phyloP scores from a whole-genome alignment of 305 asterid genomes.

The Fraxinus velutina region DNA sequence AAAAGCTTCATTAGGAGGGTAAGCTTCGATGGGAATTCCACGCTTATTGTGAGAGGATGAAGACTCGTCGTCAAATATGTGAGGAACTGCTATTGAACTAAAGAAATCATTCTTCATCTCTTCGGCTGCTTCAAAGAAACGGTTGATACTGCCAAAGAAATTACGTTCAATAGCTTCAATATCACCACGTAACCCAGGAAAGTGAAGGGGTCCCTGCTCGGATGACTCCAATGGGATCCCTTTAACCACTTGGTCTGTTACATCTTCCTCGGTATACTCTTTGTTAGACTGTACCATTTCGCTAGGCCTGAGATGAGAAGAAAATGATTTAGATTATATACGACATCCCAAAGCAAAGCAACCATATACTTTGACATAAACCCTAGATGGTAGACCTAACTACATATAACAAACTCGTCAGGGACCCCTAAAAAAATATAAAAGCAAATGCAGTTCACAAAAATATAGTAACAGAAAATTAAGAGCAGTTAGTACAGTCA shows the following conservation, averaged over 20 bases:
- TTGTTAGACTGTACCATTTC: slow-evolving; percentile 69
- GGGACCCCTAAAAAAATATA: not conserved
- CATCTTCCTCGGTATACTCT: slow-evolving; percentile 79
- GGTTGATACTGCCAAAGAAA: slow-evolving; percentile 44
- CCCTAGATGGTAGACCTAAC: not conserved
- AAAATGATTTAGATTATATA: not conserved
- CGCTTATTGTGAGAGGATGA: slow-evolving; percentile 29
- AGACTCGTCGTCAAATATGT: slow-evolving; percentile 22
- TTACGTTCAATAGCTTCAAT: slow-evolving; percentile 68
- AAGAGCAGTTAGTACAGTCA: not conserved
- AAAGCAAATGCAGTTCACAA: not conserved
- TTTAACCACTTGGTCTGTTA: slow-evolving; percentile 58
- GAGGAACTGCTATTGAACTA: slow-evolving; percentile 46
- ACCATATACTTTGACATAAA: not conserved
- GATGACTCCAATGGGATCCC: slow-evolving; percentile 38
- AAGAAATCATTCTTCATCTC: slow-evolving; percentile 58
- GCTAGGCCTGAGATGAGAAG: slow-evolving; percentile 52
- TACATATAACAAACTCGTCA: not conserved
- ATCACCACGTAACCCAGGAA: slow-evolving; percentile 69
- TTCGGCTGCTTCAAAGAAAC: slow-evolving; percentile 66
- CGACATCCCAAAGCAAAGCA: not conserved
- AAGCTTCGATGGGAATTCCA: slow-evolving; percentile 38
- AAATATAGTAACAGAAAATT: not conserved
- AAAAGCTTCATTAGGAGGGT: slow-evolving; percentile 34
- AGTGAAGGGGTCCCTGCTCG: slow-evolving; percentile 31